These are phyloP conservation scores for Sporothrix humicola DNA, from an alignment of 2,329 filamentous ascomycete species.

Conservation along the genomic window DNA sequence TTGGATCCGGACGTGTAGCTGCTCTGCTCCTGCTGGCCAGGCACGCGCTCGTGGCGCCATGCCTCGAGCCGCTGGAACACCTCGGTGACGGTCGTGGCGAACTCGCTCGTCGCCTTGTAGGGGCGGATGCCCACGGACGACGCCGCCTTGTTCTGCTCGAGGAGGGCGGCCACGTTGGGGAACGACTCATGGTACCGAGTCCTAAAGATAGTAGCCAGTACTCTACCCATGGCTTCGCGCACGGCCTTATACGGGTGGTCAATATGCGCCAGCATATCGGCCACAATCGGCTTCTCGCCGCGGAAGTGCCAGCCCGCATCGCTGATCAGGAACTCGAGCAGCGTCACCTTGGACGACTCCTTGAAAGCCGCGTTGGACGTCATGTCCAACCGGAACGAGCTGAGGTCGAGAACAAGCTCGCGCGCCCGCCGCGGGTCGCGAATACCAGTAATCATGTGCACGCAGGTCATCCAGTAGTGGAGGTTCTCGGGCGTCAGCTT, in stretches of 20 bases:
- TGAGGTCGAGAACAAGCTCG: slow-evolving; percentile 82
- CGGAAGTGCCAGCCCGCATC: slow-evolving; percentile 97
- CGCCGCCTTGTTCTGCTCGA: slow-evolving; percentile 76
- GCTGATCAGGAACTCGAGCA: slow-evolving; percentile 85
- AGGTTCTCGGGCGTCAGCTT: slow-evolving; percentile 93
- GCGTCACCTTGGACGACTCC: slow-evolving; percentile 92
- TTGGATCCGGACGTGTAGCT: slow-evolving; percentile 96
- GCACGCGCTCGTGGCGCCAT: slow-evolving; percentile 83
- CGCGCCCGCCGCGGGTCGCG: slow-evolving; percentile 88
- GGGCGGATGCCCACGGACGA: slow-evolving; percentile 86
- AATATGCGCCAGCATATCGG: slow-evolving; percentile 88
- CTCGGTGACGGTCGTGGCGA: slow-evolving; percentile 70
- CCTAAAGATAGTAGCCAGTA: slow-evolving; percentile 85
- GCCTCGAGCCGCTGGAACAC: slow-evolving; percentile 81
- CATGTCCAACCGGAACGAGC: slow-evolving; percentile 90
- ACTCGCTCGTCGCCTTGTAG: slow-evolving; percentile 78
- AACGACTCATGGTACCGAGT: slow-evolving; percentile 95
- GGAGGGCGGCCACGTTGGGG: slow-evolving; percentile 73
- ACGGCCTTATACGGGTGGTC: slow-evolving; percentile 99
- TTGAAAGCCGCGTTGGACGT: slow-evolving; percentile 97
- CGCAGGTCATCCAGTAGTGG: slow-evolving; percentile 91
- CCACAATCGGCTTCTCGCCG: slow-evolving; percentile 81
- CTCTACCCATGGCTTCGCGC: slow-evolving; percentile 89
- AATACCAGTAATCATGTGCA: slow-evolving; percentile 85
- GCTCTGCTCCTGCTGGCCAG: slow-evolving; percentile 90